Evolutionary conservation across 306 rosid species (phyloP).

Genomic region (Delonix regia): DNA sequence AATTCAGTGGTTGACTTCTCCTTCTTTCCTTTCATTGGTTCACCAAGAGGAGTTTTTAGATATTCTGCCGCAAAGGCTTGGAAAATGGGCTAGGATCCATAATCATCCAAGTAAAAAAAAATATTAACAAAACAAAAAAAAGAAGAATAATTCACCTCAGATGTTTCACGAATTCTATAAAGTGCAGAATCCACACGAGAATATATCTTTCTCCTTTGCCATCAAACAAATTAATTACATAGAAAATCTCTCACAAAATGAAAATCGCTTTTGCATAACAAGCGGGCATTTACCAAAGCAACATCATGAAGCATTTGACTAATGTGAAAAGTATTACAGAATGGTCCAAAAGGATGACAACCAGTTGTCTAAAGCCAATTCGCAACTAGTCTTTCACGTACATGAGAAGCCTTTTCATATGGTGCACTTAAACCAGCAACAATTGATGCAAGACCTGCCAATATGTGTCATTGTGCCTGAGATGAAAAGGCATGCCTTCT

Average conservation of each 20-base stretch:
- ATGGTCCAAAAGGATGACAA: conserved; percentile 95
- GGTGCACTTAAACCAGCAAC: conserved; percentile 92
- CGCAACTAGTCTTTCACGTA: conserved; percentile 83
- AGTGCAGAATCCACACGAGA: conserved; percentile 98
- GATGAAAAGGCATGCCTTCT: conserved; percentile 71
- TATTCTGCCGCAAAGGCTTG: too few relatives aligned
- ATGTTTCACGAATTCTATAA: conserved; percentile 82
- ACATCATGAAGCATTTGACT: conserved; percentile 93
- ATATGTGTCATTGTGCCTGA: conserved; percentile 87
- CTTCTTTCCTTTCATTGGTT: too few relatives aligned
- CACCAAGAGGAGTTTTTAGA: too few relatives aligned
- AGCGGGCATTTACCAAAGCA: conserved; percentile 66
- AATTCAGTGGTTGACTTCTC: conserved; percentile 73
- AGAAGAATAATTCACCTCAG: conserved; percentile 64
- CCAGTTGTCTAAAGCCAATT: conserved; percentile 98
- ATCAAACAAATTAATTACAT: conserved; percentile 36
- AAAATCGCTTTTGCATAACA: conserved; percentile 20
- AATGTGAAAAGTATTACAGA: conserved; percentile 76
- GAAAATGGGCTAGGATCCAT: too few relatives aligned
- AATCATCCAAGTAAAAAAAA: conserved; percentile 25
- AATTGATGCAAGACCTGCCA: conserved; percentile 88
- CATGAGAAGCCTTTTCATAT: conserved; percentile 87
- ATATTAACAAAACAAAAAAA: conserved; percentile 18
- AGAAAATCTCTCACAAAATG: conserved; percentile 4
- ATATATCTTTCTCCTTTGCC: conserved; percentile 89